Percentiles rank a stretch among this genome's conserved stretches.
Conservation (phyloP, 306 rosid species). For the Luffa acutangula region DNA sequence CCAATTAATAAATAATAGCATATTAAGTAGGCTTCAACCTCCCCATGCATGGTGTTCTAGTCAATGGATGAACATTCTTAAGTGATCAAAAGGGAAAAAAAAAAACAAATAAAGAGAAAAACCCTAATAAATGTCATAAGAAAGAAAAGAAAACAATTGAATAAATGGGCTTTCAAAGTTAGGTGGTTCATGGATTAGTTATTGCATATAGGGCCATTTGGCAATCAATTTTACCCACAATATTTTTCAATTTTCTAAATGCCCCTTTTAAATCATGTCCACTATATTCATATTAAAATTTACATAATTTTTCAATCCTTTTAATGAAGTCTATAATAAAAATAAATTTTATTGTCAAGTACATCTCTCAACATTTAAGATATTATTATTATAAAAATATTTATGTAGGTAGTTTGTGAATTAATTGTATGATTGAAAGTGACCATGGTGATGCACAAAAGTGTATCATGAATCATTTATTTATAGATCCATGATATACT, state of each 20-base stretch:
- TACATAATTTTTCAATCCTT: not conserved
- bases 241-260: not conserved
- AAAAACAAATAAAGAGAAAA: not conserved
- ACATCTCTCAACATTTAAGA: not conserved
- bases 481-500: not conserved
- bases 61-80: not conserved
- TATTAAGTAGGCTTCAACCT: not conserved
- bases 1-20: not conserved
- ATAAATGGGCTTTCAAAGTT: conserved; percentile 5
- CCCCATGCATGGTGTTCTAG: not conserved
- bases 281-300: not conserved
- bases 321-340: not conserved
- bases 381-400: not conserved
- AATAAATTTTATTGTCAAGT: not conserved
- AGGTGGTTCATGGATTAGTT: not conserved
- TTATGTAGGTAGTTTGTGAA: not conserved
- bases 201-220: not conserved
- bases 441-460: not conserved
- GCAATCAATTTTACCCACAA: not conserved
- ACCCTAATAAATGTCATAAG: not conserved
- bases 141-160: not conserved
- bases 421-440: not conserved
- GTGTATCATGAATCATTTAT: not conserved
- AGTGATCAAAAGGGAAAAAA: not conserved
- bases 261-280: not conserved